These are phyloP conservation scores for Thalassiosira livingstoniorum DNA, from an alignment of 352 stramenopile genomes.

Conservation along the genomic window DNA sequence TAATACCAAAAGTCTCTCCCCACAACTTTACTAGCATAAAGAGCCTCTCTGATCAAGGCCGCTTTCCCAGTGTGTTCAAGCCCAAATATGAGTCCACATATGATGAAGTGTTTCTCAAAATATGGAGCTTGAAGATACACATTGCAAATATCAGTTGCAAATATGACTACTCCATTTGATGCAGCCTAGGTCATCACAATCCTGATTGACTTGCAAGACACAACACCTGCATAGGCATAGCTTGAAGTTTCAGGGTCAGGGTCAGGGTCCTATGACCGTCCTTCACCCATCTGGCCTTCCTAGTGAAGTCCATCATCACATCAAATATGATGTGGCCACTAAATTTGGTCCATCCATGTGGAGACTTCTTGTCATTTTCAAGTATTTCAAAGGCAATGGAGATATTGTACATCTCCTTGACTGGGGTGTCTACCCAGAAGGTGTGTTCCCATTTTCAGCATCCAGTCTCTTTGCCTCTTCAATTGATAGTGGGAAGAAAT, in stretches of 20 bases:
- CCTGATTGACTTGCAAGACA: neutral
- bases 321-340: constrained; percentile 4
- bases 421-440: constrained; percentile 51
- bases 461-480: constrained; percentile 51
- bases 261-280: constrained; percentile 5
- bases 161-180: neutral
- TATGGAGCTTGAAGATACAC: constrained; percentile 1
- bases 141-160: neutral
- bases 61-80: neutral
- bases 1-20: constrained; percentile 23
- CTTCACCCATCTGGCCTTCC: neutral
- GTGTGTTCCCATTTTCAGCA: constrained; percentile 39
- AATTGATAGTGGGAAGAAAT: constrained; percentile 42
- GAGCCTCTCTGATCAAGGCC: neutral
- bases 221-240: constrained; percentile 2
- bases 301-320: neutral
- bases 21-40: neutral
- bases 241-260: neutral
- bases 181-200: neutral
- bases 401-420: constrained; percentile 61
- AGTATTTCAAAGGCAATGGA: constrained; percentile 37
- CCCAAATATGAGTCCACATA: neutral
- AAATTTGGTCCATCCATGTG: neutral
- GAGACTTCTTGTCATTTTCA: neutral
- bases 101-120: neutral